Evolutionary conservation across 495 filamentous ascomycete genomes (phyloP), one percentile per base, ranked within the genome.

Genomic region (Patellaria atrata): DNA sequence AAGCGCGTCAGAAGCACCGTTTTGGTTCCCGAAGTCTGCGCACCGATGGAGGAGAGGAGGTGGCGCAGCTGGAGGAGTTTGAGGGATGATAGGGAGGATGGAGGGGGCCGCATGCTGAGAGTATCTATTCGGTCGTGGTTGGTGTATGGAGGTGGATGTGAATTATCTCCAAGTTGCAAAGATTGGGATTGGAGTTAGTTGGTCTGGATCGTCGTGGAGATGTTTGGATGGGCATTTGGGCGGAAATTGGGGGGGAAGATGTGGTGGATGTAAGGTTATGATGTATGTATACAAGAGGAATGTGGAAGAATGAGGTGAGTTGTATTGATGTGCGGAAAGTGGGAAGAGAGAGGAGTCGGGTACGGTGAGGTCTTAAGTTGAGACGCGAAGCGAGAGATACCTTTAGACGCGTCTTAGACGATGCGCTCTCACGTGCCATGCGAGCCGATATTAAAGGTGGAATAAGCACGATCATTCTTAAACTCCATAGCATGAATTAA

Each of bases 41-140:
- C 33, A 27, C 44, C 44, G 21, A 47, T 47, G 2, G 10, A 31
- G 5, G 14, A 34, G 3, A 47, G 39, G n/a, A n/a, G n/a, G n/a
- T n/a, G n/a, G n/a, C n/a, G n/a, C n/a, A n/a, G n/a, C n/a, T n/a
- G n/a, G 16, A 34, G 32, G 3, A 22, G n/a, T 22, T 34, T 34
- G 5, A 34, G 7, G 17, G 22, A 11, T 12, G 32, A 20, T 19
- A 23, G 9, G 4, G 32, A 23, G 32, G 25, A 7, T 2, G 13
- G 22, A 13, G 22, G 22, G 5, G 11, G 6, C 9, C 20, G 12
- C 32, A 34, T 34, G 3, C 14, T 22, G 3, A 14, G 3, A n/a
- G 16, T 4, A 27, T 6, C 15, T 27, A n/a, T 27, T n/a, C 26
- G 15, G 26, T 6, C 6, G n/a, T 2, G 12, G 26, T 27, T 14